Base-by-base conservation (phyloP, 106 monocot species). In the Dioscorea dumetorum region DNA sequence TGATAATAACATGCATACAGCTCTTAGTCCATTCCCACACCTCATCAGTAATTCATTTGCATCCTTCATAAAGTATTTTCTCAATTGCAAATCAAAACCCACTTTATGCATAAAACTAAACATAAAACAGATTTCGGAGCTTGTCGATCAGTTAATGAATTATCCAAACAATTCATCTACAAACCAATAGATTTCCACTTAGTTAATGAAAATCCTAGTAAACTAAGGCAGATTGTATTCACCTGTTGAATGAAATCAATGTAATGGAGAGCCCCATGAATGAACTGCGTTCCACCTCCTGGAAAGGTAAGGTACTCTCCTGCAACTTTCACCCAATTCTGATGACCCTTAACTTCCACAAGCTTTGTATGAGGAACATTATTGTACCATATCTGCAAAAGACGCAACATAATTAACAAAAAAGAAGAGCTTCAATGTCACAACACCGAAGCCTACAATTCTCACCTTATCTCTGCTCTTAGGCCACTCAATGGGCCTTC, bases 201-300 rank as follows among this genome's bases (percentile, higher is more conserved):
- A 28, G 3, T 28, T 3, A 28, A 28, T 3, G 28, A 28, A 1
- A 28, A 28, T 28, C 28, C 28, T 28, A 28, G 28, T 28, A 28
- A 28, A 28, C 28, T 28, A 28, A 28, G 28, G 3, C 28, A 28
- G 28, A 28, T 28, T 28, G 41, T 41, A 41, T 41, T 19, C 58
- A 94, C 94, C 85, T 91, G 71, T 72, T 86, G 91, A 24, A 95
- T 70, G 76, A 91, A 95, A 68, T 95, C 95, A 60, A 95, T 88
- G 77, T 95, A 95, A 71, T 95, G 91, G 24, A 95, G 76, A 7
- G 95, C 95, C 41, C 95, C 95, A 66, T 88, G 95, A 48, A 95
- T 95, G 85, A 95, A 95, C 70, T 95, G 95, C 0, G 95, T 95
- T 63, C 95, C 95, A 52, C 95, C 95, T 49, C 94, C 94, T 0